Evolutionary conservation across 108 stramenopile genomes (phyloP).

Genomic region (Conticribra weissflogii): DNA sequence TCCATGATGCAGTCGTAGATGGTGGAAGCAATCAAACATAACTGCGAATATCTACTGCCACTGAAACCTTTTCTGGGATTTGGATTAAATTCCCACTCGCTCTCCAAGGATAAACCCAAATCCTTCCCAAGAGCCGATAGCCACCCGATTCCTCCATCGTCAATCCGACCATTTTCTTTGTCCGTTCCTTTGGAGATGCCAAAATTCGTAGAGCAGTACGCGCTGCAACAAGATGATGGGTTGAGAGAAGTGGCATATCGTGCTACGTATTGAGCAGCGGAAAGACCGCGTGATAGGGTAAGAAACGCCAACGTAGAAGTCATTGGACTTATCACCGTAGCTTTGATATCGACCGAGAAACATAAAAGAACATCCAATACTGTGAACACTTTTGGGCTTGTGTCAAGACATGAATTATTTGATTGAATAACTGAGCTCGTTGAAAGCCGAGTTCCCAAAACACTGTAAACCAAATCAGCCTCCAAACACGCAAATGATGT

Average conservation of each 20-base stretch:
- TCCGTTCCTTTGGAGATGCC: not conserved
- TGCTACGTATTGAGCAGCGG: slow-evolving; percentile 31
- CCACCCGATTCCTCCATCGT: slow-evolving; percentile 48
- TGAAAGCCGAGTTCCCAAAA: slow-evolving; percentile 8
- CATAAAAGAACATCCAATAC: slow-evolving; percentile 25
- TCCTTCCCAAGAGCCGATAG: slow-evolving; percentile 44
- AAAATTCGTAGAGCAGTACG: slow-evolving; percentile 36
- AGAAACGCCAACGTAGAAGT: slow-evolving; percentile 24
- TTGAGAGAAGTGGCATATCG: slow-evolving; percentile 28
- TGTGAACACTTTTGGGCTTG: not conserved
- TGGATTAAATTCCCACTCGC: slow-evolving; percentile 4
- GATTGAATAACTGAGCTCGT: not conserved
- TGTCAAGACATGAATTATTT: not conserved
- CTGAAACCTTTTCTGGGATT: no score
- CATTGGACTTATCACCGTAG: not conserved
- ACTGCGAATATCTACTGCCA: slow-evolving; percentile 12
- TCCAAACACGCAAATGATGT: slow-evolving; percentile 49
- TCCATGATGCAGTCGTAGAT: slow-evolving; percentile 42
- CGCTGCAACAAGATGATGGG: slow-evolving; percentile 32
- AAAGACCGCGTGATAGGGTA: slow-evolving; percentile 42
- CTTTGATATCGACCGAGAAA: slow-evolving; percentile 4
- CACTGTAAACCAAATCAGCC: slow-evolving; percentile 41
- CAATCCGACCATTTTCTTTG: slow-evolving; percentile 15
- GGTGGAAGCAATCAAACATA: slow-evolving; percentile 29
- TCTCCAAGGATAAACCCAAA: slow-evolving; percentile 42